Evolutionary conservation across 495 filamentous ascomycete genomes (phyloP).

Genomic region (Polyplosphaeria fusca): DNA sequence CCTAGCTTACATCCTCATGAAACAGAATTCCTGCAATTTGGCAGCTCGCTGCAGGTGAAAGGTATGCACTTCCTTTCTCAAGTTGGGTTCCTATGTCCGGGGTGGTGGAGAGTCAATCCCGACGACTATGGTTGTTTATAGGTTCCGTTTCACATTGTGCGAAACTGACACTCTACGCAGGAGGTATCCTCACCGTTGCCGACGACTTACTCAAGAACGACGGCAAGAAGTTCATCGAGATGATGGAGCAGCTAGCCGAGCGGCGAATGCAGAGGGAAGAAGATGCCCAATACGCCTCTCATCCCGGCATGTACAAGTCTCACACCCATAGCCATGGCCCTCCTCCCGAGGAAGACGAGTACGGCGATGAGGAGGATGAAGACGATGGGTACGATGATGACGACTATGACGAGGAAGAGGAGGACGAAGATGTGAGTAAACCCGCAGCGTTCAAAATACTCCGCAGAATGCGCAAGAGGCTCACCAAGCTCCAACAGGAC

Average conservation of each 20-base stretch:
- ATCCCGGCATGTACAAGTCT: slow-evolving; percentile 44
- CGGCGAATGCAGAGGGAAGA: slow-evolving; percentile 95
- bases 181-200: slow-evolving; percentile 96
- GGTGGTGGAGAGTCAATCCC: too few relatives aligned
- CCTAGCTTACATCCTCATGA: slow-evolving; percentile 53
- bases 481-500: slow-evolving; percentile 55
- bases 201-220: slow-evolving; percentile 98
- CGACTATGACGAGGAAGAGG: slow-evolving; percentile 84
- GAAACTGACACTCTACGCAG: slow-evolving; percentile 54
- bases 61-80: slow-evolving; percentile 51
- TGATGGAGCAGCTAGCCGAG: slow-evolving; percentile 99
- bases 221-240: slow-evolving; percentile 99
- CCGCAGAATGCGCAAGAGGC: slow-evolving; percentile 33
- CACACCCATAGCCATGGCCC: slow-evolving; percentile 57
- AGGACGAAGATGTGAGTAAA: slow-evolving; percentile 80
- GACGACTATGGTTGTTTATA: too few relatives aligned
- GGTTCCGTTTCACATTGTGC: too few relatives aligned
- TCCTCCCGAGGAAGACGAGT: slow-evolving; percentile 70
- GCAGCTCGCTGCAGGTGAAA: slow-evolving; percentile 94
- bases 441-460: neutral
- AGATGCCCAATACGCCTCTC: slow-evolving; percentile 66
- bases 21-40: slow-evolving; percentile 92
- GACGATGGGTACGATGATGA: slow-evolving; percentile 86
- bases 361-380: slow-evolving; percentile 79
- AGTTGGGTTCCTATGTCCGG: too few relatives aligned